phyloP scores from a whole-genome alignment of 192 early-diverging fungal species.

The Umbelopsis sp. region DNA sequence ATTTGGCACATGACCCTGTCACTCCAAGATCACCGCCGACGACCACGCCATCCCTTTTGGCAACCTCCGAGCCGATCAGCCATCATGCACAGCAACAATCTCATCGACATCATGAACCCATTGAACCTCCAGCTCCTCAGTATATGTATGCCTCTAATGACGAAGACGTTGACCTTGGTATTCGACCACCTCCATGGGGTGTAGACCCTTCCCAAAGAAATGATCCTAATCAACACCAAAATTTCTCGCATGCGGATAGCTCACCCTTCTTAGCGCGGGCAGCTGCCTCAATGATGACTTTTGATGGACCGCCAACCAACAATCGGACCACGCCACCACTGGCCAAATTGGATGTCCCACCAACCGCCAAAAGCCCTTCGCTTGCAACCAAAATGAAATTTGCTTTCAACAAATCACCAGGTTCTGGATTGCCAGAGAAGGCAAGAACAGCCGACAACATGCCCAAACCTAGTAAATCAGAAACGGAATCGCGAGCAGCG shows the following conservation, averaged over 20 bases:
- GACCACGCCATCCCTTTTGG: background rate
- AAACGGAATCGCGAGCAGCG: slow-evolving; percentile 1
- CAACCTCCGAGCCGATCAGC: background rate
- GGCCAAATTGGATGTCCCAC: background rate
- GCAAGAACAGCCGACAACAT: background rate
- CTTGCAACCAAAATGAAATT: background rate
- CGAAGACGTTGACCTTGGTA: slow-evolving; percentile 16
- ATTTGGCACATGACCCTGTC: background rate
- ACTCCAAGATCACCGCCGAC: slow-evolving; percentile 1
- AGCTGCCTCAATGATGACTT: slow-evolving; percentile 6
- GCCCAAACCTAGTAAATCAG: background rate
- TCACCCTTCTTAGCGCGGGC: background rate
- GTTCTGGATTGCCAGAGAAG: background rate
- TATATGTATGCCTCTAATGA: background rate
- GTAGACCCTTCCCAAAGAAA: background rate
- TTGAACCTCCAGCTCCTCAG: background rate
- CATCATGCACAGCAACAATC: background rate
- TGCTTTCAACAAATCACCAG: slow-evolving; percentile 1
- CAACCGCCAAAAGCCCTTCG: background rate
- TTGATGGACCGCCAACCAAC: background rate
- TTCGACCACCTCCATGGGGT: slow-evolving; percentile 28
- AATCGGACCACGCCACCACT: background rate
- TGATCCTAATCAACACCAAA: background rate
- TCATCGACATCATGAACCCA: background rate
- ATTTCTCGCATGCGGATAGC: background rate